A percentile compares a stretch with the other conserved stretches of the same genome.
Evolutionary conservation across 1,284 basidiomycete genomes (phyloP).

Genomic region (Malassezia sympodialis): DNA sequence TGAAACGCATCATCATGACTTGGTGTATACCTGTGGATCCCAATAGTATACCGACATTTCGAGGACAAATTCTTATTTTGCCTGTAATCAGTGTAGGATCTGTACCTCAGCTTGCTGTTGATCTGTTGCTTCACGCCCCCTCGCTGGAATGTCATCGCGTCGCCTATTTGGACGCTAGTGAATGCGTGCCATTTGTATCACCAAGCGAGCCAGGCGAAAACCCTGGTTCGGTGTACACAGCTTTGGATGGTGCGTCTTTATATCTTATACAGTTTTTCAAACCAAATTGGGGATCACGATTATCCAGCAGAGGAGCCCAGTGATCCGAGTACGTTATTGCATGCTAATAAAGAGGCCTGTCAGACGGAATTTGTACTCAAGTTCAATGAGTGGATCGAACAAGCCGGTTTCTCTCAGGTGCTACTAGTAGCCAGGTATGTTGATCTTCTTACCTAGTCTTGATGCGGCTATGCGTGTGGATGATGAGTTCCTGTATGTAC

Average conservation of each 20-base stretch:
- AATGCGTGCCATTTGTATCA: constrained; percentile 33
- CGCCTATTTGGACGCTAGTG: constrained; percentile 23
- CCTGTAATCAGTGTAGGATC: constrained; percentile 36
- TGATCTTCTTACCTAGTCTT: constrained; percentile 13
- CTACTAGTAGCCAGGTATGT: constrained; percentile 17
- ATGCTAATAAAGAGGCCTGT: background rate
- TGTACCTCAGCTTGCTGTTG: constrained; percentile 33
- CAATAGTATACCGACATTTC: constrained; percentile 2
- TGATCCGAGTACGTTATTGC: constrained; percentile 19
- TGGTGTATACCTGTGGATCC: background rate
- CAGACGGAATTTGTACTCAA: constrained; percentile 7
- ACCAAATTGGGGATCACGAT: constrained; percentile 14
- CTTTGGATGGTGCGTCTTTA: constrained; percentile 11
- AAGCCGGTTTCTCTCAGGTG: constrained; percentile 12
- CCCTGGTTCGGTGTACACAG: background rate
- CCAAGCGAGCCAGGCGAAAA: constrained; percentile 20
- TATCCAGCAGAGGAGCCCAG: constrained; percentile 36
- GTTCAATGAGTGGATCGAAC: constrained; percentile 16
- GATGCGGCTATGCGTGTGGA: constrained; percentile 33
- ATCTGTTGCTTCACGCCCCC: constrained; percentile 28
- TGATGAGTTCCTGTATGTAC: constrained; percentile 19
- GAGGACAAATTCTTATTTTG: constrained; percentile 27
- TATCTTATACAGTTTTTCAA: constrained; percentile 1
- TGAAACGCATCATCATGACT: background rate
- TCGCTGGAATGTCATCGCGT: constrained; percentile 21